Conservation (phyloP, 2,329 filamentous ascomycete species). For the Alternaria brassicicola region DNA sequence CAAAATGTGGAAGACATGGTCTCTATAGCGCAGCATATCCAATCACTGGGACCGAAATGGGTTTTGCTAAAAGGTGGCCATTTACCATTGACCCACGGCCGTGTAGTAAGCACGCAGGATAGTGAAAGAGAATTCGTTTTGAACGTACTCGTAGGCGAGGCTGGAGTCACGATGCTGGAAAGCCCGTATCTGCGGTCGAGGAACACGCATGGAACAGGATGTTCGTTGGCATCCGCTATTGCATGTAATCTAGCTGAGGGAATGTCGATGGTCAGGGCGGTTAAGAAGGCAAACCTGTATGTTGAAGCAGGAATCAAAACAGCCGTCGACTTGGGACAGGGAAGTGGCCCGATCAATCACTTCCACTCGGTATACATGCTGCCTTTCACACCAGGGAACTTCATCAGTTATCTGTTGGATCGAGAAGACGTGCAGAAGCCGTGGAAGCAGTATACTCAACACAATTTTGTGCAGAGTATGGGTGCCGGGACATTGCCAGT, state of each 20-base stretch:
- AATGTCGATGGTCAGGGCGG: slow-evolving; percentile 62
- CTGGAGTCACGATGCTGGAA: slow-evolving; percentile 66
- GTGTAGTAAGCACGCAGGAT: slow-evolving; percentile 62
- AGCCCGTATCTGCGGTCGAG: slow-evolving; percentile 73
- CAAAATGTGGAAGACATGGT: slow-evolving; percentile 70
- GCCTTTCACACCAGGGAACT: slow-evolving; percentile 76
- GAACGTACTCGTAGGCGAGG: slow-evolving; percentile 74
- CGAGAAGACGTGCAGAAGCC: slow-evolving; percentile 73
- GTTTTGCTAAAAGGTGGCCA: slow-evolving; percentile 93
- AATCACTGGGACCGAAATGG: slow-evolving; percentile 73
- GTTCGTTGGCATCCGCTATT: slow-evolving; percentile 85
- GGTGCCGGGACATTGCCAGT: slow-evolving; percentile 76
- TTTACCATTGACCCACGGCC: slow-evolving; percentile 72
- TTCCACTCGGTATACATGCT: slow-evolving; percentile 74
- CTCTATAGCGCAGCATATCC: slow-evolving; percentile 68
- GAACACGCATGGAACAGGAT: slow-evolving; percentile 94
- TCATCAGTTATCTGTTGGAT: slow-evolving; percentile 81
- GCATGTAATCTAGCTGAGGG: slow-evolving; percentile 73
- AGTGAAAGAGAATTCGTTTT: slow-evolving; percentile 71
- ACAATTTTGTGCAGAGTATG: slow-evolving; percentile 80
- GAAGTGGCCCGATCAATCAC: slow-evolving; percentile 77
- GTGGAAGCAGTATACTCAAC: slow-evolving; percentile 79
- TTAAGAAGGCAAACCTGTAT: slow-evolving; percentile 72
- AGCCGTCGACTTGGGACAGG: slow-evolving; percentile 67
- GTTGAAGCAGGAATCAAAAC: slow-evolving; percentile 73